Evolutionary conservation across 1,284 basidiomycete species (phyloP).

Genomic region (Ustilago shanxiensis): DNA sequence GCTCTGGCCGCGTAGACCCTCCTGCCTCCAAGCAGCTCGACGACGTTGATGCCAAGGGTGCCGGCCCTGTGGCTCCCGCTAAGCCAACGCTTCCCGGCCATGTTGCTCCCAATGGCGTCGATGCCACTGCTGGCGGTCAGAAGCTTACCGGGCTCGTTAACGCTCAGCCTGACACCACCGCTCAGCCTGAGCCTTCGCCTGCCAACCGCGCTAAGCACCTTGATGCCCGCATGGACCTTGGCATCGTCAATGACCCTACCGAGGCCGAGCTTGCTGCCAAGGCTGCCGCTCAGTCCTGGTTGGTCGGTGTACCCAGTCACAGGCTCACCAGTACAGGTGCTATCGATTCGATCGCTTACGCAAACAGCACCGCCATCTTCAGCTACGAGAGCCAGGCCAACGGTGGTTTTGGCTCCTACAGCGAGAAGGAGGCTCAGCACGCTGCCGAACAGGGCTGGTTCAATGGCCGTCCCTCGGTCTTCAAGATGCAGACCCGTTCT

Average conservation of each 20-base stretch:
- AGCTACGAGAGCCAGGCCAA: constrained; percentile 67
- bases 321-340: constrained; percentile 55
- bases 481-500: constrained; percentile 71
- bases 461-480: constrained; percentile 59
- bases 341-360: constrained; percentile 66
- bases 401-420: constrained; percentile 63
- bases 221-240: constrained; percentile 56
- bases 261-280: constrained; percentile 52
- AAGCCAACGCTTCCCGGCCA: constrained; percentile 39
- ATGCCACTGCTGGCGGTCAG: constrained; percentile 46
- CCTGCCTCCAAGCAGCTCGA: constrained; percentile 59
- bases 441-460: constrained; percentile 48
- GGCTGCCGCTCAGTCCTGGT: constrained; percentile 54
- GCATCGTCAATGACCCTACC: constrained; percentile 42
- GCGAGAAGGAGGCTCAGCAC: constrained; percentile 57
- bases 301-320: constrained; percentile 52
- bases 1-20: constrained; percentile 37
- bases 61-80: constrained; percentile 36
- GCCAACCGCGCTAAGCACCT: constrained; percentile 53
- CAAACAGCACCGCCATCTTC: constrained; percentile 64
- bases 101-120: constrained; percentile 47
- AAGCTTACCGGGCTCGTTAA: constrained; percentile 55
- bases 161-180: constrained; percentile 38
- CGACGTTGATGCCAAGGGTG: constrained; percentile 49
- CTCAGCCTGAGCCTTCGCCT: constrained; percentile 50